Evolutionary conservation across 1,139 yeast species (phyloP).

Genomic region (Candida smagusa): DNA sequence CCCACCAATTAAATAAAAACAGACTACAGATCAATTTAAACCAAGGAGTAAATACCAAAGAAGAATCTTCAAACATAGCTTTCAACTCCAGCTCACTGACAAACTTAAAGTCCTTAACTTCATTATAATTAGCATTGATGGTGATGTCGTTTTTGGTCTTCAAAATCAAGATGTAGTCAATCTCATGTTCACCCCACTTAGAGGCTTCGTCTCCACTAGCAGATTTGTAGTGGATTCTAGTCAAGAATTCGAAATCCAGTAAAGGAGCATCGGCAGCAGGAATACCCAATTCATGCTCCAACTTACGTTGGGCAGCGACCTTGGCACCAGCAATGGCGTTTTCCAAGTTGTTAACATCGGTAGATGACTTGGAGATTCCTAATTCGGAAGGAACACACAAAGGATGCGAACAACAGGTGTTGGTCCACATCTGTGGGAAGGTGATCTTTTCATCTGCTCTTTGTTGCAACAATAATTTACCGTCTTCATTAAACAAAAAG

Average conservation of each 20-base stretch:
- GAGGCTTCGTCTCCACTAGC: constrained; percentile 65
- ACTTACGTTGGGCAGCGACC: constrained; percentile 86
- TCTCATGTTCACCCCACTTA: constrained; percentile 97
- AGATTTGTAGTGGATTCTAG: constrained; percentile 92
- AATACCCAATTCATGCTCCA: constrained; percentile 91
- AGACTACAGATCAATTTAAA: constrained; percentile 92
- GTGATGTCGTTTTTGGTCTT: constrained; percentile 54
- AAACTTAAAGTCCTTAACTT: constrained; percentile 77
- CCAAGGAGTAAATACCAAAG: constrained; percentile 90
- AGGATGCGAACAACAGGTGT: constrained; percentile 98
- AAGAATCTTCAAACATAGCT: constrained; percentile 67
- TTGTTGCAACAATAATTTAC: constrained; percentile 80
- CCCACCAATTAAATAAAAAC: constrained; percentile 94
- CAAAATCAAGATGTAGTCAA: constrained; percentile 87
- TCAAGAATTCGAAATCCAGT: constrained; percentile 72
- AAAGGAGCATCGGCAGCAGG: constrained; percentile 58
- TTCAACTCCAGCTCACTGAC: constrained; percentile 67
- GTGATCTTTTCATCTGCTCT: constrained; percentile 96
- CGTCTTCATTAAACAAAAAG: constrained; percentile 76
- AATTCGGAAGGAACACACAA: constrained; percentile 78
- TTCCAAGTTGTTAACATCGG: constrained; percentile 35
- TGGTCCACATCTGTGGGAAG: constrained; percentile 96
- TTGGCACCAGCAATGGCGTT: constrained; percentile 74
- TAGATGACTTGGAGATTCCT: constrained; percentile 39
- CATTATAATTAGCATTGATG: constrained; percentile 64